Evolutionary conservation across 73 alveolate species (phyloP).

Genomic region (Diophrys appendiculata): DNA sequence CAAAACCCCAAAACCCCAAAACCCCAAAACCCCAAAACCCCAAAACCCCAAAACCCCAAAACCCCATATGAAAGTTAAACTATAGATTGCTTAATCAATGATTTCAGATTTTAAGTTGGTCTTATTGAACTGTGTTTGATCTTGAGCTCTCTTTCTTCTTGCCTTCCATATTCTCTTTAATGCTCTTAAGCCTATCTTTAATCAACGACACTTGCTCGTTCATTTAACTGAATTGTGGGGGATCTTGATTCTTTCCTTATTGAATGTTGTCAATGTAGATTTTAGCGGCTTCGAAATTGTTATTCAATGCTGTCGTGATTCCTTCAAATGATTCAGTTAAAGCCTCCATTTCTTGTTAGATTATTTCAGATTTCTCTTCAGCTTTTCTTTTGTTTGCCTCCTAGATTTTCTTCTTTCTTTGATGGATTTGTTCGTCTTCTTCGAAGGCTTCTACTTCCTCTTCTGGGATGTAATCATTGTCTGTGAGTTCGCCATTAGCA

Average conservation of each 20-base stretch:
- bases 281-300: neutral
- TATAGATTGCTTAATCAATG: neutral
- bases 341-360: conserved; percentile 12
- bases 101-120: too few relatives aligned
- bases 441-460: neutral
- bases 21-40: too few relatives aligned
- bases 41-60: conserved; percentile 26
- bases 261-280: neutral
- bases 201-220: neutral
- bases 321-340: neutral
- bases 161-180: neutral
- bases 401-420: conserved; percentile 3
- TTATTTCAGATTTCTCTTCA: conserved; percentile 1
- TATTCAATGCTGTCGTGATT: neutral
- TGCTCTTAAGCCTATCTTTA: neutral
- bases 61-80: conserved; percentile 5
- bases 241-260: neutral
- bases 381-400: conserved; percentile 7
- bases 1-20: too few relatives aligned
- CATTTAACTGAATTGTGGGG: neutral
- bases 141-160: neutral
- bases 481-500: conserved; percentile 8
- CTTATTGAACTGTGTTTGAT: too few relatives aligned
- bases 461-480: conserved; percentile 6
- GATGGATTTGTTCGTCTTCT: conserved; percentile 8